Percentiles rank a stretch among this genome's conserved stretches.
phyloP scores from a whole-genome alignment of 305 asterid species.

The Lippia alba region DNA sequence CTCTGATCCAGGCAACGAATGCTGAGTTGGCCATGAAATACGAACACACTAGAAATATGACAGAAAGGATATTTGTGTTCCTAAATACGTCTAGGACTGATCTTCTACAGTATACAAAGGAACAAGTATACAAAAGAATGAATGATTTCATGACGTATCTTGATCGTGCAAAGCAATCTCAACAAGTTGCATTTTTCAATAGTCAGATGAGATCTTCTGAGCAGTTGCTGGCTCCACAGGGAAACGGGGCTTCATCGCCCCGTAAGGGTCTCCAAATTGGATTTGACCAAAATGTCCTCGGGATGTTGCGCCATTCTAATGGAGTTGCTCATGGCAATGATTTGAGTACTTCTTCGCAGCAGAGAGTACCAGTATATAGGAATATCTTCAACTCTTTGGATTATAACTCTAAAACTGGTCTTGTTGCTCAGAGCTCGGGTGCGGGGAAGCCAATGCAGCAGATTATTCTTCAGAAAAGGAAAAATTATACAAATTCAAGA shows the following conservation, averaged over 20 bases:
- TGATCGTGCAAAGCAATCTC: background rate
- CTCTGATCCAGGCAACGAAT: conserved; percentile 40
- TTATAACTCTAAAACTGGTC: conserved; percentile 15
- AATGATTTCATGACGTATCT: conserved; percentile 7
- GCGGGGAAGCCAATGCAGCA: conserved; percentile 39
- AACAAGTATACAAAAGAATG: conserved; percentile 31
- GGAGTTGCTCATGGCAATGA: conserved; percentile 23
- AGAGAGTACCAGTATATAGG: background rate
- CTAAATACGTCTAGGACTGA: conserved; percentile 39
- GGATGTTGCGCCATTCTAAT: conserved; percentile 36
- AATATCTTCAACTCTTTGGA: conserved; percentile 38
- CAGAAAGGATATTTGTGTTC: conserved; percentile 20
- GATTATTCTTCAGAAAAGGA: conserved; percentile 30
- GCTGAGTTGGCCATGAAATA: conserved; percentile 23
- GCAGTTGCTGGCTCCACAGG: conserved; percentile 37
- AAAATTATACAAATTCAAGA: conserved; percentile 34
- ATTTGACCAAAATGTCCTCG: conserved; percentile 29
- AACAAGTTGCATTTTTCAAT: background rate
- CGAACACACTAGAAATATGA: conserved; percentile 10
- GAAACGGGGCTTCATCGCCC: conserved; percentile 25
- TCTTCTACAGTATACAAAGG: conserved; percentile 34
- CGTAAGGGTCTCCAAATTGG: conserved; percentile 29
- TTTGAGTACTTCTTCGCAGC: too few species aligned
- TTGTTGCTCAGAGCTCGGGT: conserved; percentile 23
- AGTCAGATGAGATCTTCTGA: conserved; percentile 31